Conservation (phyloP, 2,329 filamentous ascomycete species). For the Pseudogymnoascus sp. region DNA sequence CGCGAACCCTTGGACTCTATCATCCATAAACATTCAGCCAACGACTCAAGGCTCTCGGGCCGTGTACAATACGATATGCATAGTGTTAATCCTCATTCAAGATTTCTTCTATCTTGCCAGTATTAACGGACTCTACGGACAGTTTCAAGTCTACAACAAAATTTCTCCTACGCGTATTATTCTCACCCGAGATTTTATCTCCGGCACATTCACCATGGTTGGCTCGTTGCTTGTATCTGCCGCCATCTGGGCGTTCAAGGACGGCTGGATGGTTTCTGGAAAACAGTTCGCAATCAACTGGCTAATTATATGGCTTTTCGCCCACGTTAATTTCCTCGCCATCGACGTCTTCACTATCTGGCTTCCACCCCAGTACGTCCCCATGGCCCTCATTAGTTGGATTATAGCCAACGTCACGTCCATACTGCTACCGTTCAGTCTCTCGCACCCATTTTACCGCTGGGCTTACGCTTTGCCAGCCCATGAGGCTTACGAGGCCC, state of each 20-base stretch:
- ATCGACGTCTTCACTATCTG: conserved; percentile 25
- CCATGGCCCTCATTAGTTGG: conserved; percentile 45
- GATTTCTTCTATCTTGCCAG: conserved; percentile 15
- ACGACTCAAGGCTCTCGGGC: conserved; percentile 26
- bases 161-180: conserved; percentile 17
- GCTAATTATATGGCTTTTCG: conserved; percentile 54
- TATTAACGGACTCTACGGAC: conserved; percentile 19
- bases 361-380: conserved; percentile 21
- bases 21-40: conserved; percentile 23
- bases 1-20: conserved; percentile 27
- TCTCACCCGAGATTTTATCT: conserved; percentile 21
- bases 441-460: conserved; percentile 49
- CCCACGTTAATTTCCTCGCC: conserved; percentile 31
- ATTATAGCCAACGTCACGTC: conserved; percentile 58
- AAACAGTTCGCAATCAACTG: conserved; percentile 56
- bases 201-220: conserved; percentile 20
- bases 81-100: conserved; percentile 28
- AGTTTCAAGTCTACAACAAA: conserved; percentile 3
- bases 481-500: conserved; percentile 42
- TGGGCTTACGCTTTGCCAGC: conserved; percentile 61
- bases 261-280: conserved; percentile 32
- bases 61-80: conserved; percentile 31
- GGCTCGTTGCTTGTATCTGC: conserved; percentile 32
- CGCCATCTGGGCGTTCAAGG: conserved; percentile 37
- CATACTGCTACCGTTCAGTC: conserved; percentile 50